Base-by-base conservation (phyloP, 257 asterid species). In the Lavandula angustifolia region DNA sequence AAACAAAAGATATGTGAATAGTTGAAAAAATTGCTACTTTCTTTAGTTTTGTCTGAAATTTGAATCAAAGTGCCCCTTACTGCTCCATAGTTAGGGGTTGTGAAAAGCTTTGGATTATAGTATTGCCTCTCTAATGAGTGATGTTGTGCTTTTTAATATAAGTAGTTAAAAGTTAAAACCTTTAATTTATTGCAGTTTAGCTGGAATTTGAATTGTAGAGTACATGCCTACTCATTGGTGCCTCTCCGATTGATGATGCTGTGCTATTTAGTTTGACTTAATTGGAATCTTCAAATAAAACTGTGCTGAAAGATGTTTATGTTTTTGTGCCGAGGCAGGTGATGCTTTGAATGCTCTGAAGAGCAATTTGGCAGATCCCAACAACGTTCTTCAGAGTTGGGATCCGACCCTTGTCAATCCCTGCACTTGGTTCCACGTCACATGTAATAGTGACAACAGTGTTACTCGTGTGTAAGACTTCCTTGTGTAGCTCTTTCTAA, bases 371-470 rank as follows among this genome's bases (percentile, higher is more conserved):
- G 84, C 60, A 6, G 99, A 94, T 80, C 97, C 99, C 43, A 80
- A 81, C 77, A 82, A 76, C 60, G 97, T 89, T 64, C 87, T 94
- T 17, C 99, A 87, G 85, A 94, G 94, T 76, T 94, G 99, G 99
- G 96, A 94, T 78, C 73, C 97, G 8, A 83, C 96, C 14, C 96
- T 86, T 50, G 97, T 84, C 63, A 94, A 94, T 78, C 99, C 97
- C 4, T 94, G 99, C 70, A 85, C 96, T 61, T 92, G 99, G 99
- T 87, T 87, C 78, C 97, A 89, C 46, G 97, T 92, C 46, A 87
- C 96, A 0, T 94, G 99, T 87, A 87, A 80, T 76, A 73, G 73
- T 9, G 96, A 87, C 2, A 87, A 94, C 64, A 77, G 82, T 44
- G 99, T 94, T 58, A 94, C 96, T 14, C 83, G 99, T 82, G 94